These are phyloP conservation scores for Candida silvatica DNA, from an alignment of 805 yeast genomes.

Conservation along the genomic window DNA sequence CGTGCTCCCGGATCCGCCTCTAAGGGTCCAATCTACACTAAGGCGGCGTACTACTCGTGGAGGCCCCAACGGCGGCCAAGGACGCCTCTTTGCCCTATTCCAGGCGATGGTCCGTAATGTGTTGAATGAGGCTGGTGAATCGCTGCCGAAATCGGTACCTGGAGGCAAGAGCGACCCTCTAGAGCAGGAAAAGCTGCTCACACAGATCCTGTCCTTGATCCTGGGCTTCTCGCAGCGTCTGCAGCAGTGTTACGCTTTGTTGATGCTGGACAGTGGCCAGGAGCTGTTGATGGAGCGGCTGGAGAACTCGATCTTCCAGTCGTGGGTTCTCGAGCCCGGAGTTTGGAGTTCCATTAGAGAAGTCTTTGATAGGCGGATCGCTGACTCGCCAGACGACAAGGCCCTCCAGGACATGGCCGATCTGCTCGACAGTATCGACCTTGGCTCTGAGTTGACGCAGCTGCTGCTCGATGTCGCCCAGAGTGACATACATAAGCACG, in stretches of 20 bases:
- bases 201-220: too few relatives aligned
- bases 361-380: conserved; percentile 10
- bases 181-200: too few relatives aligned
- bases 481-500: conserved; percentile 25
- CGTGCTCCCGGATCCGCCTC: too few relatives aligned
- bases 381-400: neutral
- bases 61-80: too few relatives aligned
- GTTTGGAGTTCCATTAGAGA: conserved; percentile 7
- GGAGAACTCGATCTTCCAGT: conserved; percentile 16
- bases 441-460: conserved; percentile 17
- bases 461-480: conserved; percentile 30
- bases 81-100: too few relatives aligned
- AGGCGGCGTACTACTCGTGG: too few relatives aligned
- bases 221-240: too few relatives aligned
- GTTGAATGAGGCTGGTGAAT: too few relatives aligned
- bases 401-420: conserved; percentile 11
- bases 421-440: conserved; percentile 11
- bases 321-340: conserved; percentile 1
- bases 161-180: too few relatives aligned
- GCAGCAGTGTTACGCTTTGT: conserved; percentile 7
- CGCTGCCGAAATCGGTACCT: too few relatives aligned
- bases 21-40: too few relatives aligned
- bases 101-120: too few relatives aligned
- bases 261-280: conserved; percentile 9
- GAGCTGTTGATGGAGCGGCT: conserved; percentile 12